phyloP scores from a whole-genome alignment of 768 basidiomycete genomes.

The Tephrocybe sp. region DNA sequence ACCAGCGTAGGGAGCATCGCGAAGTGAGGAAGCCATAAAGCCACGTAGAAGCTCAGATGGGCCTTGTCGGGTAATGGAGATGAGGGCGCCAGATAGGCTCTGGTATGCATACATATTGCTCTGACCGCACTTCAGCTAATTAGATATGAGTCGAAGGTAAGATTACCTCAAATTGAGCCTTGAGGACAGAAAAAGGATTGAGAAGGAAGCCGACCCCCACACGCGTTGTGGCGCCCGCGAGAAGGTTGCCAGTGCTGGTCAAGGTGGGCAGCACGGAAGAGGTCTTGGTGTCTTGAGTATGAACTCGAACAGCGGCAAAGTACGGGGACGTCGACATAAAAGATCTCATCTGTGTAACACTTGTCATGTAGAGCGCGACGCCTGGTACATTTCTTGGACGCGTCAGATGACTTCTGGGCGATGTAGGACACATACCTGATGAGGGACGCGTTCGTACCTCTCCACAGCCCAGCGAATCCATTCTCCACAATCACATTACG shows the following conservation, averaged over 20 bases:
- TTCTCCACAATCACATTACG: slow-evolving; percentile 59
- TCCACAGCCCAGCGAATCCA: slow-evolving; percentile 79
- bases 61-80: slow-evolving; percentile 65
- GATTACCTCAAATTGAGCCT: slow-evolving; percentile 86
- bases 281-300: slow-evolving; percentile 21
- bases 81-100: slow-evolving; percentile 57
- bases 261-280: slow-evolving; percentile 68
- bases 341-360: slow-evolving; percentile 78
- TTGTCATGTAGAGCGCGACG: slow-evolving; percentile 89
- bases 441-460: slow-evolving; percentile 83
- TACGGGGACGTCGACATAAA: slow-evolving; percentile 71
- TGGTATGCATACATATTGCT: slow-evolving; percentile 78
- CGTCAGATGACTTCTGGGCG: slow-evolving; percentile 3
- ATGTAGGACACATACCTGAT: slow-evolving; percentile 41
- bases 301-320: slow-evolving; percentile 47
- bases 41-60: slow-evolving; percentile 84
- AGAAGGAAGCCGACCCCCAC: slow-evolving; percentile 79
- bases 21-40: slow-evolving; percentile 82
- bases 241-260: slow-evolving; percentile 75
- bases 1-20: slow-evolving; percentile 94
- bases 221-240: slow-evolving; percentile 83
- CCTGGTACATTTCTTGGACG: slow-evolving; percentile 82
- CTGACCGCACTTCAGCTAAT: slow-evolving; percentile 33
- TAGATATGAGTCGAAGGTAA: neutral
- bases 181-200: slow-evolving; percentile 90